Conservation (phyloP, 768 basidiomycete genomes). For the Coprinopsis sp. region DNA sequence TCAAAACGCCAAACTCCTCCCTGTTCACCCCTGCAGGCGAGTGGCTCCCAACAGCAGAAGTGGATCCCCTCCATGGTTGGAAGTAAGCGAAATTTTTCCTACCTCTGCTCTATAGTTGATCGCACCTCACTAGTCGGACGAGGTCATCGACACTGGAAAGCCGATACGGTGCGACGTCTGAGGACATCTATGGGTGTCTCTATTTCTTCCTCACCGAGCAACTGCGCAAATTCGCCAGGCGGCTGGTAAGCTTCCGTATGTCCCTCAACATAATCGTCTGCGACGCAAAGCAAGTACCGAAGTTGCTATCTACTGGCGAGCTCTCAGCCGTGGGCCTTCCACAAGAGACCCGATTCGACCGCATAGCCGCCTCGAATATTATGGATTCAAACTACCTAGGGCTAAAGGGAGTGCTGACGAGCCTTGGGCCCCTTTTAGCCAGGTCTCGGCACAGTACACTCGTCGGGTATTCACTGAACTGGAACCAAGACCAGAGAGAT, state of each 20-base stretch:
- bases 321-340: slow-evolving; percentile 18
- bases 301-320: slow-evolving; percentile 15
- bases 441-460: slow-evolving; percentile 27
- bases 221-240: slow-evolving; percentile 32
- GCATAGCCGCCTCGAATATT: slow-evolving; percentile 49
- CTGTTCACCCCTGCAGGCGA: slow-evolving; percentile 33
- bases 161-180: slow-evolving; percentile 31
- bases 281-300: slow-evolving; percentile 30
- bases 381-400: slow-evolving; percentile 40
- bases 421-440: slow-evolving; percentile 36
- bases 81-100: slow-evolving; percentile 27
- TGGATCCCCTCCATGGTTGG: slow-evolving; percentile 40
- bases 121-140: slow-evolving; percentile 20
- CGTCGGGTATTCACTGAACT: slow-evolving; percentile 47
- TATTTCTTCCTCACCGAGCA: slow-evolving; percentile 42
- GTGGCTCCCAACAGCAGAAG: slow-evolving; percentile 37
- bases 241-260: slow-evolving; percentile 30
- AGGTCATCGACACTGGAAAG: slow-evolving; percentile 31
- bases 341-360: slow-evolving; percentile 31
- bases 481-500: slow-evolving; percentile 22
- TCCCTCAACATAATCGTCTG: slow-evolving; percentile 25
- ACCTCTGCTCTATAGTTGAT: not conserved
- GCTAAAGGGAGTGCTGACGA: slow-evolving; percentile 23
- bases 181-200: slow-evolving; percentile 48
- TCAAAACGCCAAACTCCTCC: slow-evolving; percentile 35